Evolutionary conservation across 2,329 filamentous ascomycete genomes (phyloP), one percentile per base, ranked within the genome.

Genomic region (Pestalotiopsis sp.): DNA sequence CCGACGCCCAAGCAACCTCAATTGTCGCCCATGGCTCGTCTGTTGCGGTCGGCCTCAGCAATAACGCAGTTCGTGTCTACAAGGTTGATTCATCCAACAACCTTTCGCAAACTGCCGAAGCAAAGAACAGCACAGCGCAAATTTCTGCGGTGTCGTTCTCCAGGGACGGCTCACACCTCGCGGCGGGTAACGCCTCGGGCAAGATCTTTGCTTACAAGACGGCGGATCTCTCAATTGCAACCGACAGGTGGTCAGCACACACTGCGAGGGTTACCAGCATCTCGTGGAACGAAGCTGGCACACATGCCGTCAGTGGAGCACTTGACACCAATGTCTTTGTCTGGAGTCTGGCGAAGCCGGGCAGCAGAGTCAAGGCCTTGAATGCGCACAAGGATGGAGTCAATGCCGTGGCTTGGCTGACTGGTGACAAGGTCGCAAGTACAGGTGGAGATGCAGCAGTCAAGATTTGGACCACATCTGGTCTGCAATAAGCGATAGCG

Each of bases 381-480:
- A 97, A 97, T 77, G 94, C 95, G 64, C 96, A 99, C 83, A 98
- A 98, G 83, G 96, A 98, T 77, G 96, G 96, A 11, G 94, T 98
- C 20, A 94, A 92, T 73, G 95, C 93, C 17, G 92, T 98, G 17
- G 87, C 87, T 13, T 99, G 95, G 94, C 86, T 93, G 14, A 89
- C 87, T 9, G 85, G 85, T 69, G 81, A 81, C 20, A 93, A 88
- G 81, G 86, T 98, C 64, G 90, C 93, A 11, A 97, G 92, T 74
- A 89, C 90, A 4, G 96, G 96, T 61, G 93, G 91, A 12, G 96
- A 99, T 86, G 95, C 94, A 41, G 91, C 93, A 0, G 88, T 99
- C 62, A 99, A 98, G 86, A 86, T 95, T 64, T 99, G 96, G 96
- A 86, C 83, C 71, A 87, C 94, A 4, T 83, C 86, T 67, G 87